Base-by-base conservation (phyloP, 169 alveolate genomes). In the Eimeria necatrix region DNA sequence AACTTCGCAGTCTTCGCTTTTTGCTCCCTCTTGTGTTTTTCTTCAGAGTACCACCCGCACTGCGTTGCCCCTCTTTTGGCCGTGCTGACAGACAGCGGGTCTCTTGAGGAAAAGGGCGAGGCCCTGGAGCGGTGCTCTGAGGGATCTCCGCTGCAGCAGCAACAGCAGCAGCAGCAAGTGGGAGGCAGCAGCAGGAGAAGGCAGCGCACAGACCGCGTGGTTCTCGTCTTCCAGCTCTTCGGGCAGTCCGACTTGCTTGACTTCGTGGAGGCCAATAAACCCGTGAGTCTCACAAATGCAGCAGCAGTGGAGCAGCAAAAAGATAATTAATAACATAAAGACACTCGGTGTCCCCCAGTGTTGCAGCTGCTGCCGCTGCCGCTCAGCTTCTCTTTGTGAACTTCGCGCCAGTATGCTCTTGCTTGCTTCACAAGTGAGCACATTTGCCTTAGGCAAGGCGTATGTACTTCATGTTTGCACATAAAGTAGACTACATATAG, bases 1-100 rank as follows among this genome's bases (percentile, higher is more conserved):
- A 18, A 56, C 68, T 56, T 18, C 4, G 2, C 20, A 18, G 12
- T 56, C 68, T 56, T 18, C 68, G 20, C 68, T 56, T 56, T 10
- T 56, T 56, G 12, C 74, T 64, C 4, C 6, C 74, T 64, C 26
- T 7, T 24, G 73, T 24, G 51, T 48, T 52, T n/a, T 24, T 7
- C 48, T 6, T 10, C 78, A 70, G 95, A 91, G 24, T 73, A 41
- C 84, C 90, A 56, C 18, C 95, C 95, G 10, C 70, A 49, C 20
- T 91, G 90, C 74, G 96, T 97, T 46, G 97, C 98, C 7, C 96
- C 95, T 10, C 95, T 97, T 64, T 94, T 93, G 52, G 96, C 96
- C 6, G 93, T 97, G 61, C 89, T 97, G 41, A 96, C 96, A 48
- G 97, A 96, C 59, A 85, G 90, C 96, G 88, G 98, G 91, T 59